Conservation (phyloP, 192 early-diverging fungal genomes). For the Backusella morwellensis region DNA sequence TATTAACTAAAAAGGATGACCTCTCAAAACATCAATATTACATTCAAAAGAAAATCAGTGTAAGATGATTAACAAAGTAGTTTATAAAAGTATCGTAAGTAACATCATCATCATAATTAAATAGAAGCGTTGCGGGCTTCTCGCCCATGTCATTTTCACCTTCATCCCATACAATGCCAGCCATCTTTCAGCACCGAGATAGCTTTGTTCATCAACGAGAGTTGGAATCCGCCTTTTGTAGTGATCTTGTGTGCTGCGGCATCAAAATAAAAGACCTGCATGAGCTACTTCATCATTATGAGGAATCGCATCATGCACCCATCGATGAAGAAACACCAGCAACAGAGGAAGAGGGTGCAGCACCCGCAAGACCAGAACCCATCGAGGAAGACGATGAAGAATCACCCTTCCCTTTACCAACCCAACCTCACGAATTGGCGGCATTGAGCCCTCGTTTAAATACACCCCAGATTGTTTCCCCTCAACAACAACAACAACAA, state of each 20-base stretch:
- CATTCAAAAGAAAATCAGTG: slow-evolving; percentile 9
- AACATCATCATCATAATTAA: background rate
- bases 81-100: background rate
- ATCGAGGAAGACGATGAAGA: slow-evolving; percentile 9
- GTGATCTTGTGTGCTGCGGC: slow-evolving; percentile 93
- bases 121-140: background rate
- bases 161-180: slow-evolving; percentile 16
- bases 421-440: slow-evolving; percentile 6
- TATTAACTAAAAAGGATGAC: background rate
- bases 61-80: slow-evolving; percentile 8
- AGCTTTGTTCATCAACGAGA: slow-evolving; percentile 42
- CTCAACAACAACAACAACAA: background rate
- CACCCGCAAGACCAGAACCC: background rate
- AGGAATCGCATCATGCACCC: slow-evolving; percentile 87
- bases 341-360: background rate
- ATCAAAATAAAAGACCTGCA: slow-evolving; percentile 83
- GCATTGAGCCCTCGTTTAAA: background rate
- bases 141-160: slow-evolving; percentile 14
- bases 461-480: background rate
- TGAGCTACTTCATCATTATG: slow-evolving; percentile 93
- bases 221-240: slow-evolving; percentile 88
- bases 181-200: slow-evolving; percentile 20
- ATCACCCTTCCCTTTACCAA: background rate
- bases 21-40: slow-evolving; percentile 10
- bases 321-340: slow-evolving; percentile 63